Percentiles rank a stretch among this genome's conserved stretches.
Evolutionary conservation across 2,329 filamentous ascomycete genomes (phyloP).

Genomic region (Fusarium chuoi): DNA sequence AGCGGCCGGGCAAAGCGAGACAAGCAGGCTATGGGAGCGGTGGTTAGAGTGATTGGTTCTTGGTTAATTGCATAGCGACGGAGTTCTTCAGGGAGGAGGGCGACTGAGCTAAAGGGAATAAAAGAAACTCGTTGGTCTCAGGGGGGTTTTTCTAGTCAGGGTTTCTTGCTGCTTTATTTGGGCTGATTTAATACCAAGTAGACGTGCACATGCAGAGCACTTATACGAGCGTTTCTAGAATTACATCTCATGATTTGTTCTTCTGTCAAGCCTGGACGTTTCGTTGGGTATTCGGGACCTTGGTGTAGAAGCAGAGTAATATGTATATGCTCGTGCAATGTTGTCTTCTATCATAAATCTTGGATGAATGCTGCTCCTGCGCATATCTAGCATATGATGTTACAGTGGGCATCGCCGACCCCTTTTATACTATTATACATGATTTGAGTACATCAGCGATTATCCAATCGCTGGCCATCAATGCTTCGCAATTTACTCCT

Average conservation of each 20-base stretch:
- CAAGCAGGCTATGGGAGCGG: not conserved
- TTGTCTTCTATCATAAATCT: conserved; percentile 1
- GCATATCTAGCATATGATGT: conserved; percentile 14
- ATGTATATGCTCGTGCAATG: not conserved
- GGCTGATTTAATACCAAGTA: not conserved
- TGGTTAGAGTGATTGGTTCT: conserved; percentile 4
- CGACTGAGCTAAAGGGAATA: conserved; percentile 13
- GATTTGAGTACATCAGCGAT: conserved; percentile 6
- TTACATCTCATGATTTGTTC: not conserved
- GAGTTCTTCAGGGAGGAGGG: conserved; percentile 38
- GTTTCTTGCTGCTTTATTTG: conserved; percentile 12
- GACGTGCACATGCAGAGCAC: not conserved
- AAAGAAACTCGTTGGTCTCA: conserved; percentile 13
- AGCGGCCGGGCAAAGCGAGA: not conserved
- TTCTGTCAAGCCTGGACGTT: not conserved
- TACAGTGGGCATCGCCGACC: not conserved
- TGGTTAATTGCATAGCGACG: conserved; percentile 44
- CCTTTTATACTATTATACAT: conserved; percentile 19
- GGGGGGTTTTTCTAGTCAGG: not conserved
- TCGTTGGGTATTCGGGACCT: not conserved
- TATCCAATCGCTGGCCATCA: conserved; percentile 1
- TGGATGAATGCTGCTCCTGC: not conserved
- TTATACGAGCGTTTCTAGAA: not conserved
- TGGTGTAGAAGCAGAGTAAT: not conserved
- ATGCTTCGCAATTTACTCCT: conserved; percentile 15